Percentiles rank a stretch among this genome's conserved stretches.
These are phyloP conservation scores for Termitomyces sp. DNA, from an alignment of 768 basidiomycete genomes.

Conservation along the genomic window DNA sequence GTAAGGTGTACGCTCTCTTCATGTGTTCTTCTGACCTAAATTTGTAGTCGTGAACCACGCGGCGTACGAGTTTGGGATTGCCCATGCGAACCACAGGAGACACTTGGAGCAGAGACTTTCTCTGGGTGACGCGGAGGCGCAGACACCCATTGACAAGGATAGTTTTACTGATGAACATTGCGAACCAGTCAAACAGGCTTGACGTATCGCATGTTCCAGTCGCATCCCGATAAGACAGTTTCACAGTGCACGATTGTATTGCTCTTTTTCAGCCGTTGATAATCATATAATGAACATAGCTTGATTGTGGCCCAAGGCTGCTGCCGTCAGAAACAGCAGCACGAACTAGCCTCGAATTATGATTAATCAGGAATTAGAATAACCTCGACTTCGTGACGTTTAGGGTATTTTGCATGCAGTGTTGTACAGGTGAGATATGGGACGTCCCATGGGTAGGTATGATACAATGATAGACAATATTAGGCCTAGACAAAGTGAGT, in stretches of 20 bases:
- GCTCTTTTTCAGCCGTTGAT: background rate
- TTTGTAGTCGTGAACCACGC: slow-evolving; percentile 9
- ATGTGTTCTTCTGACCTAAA: background rate
- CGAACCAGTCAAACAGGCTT: slow-evolving; percentile 2
- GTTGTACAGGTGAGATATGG: slow-evolving; percentile 8
- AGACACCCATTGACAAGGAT: slow-evolving; percentile 2
- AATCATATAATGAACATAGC: background rate
- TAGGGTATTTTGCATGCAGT: background rate
- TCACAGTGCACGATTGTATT: background rate
- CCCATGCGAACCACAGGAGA: slow-evolving; percentile 11
- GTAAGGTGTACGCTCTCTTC: slow-evolving; percentile 21
- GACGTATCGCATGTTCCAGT: background rate
- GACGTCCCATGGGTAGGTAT: background rate
- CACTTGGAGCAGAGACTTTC: background rate
- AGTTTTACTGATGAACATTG: slow-evolving; percentile 5
- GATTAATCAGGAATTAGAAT: background rate
- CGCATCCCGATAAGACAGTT: background rate
- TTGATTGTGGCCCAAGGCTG: background rate
- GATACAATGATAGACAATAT: slow-evolving; percentile 8
- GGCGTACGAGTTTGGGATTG: slow-evolving; percentile 10
- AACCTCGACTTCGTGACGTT: background rate
- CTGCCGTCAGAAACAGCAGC: background rate
- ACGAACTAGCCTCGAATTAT: background rate
- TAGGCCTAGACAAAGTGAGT: slow-evolving; percentile 13
- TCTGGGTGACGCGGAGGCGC: slow-evolving; percentile 1